These are phyloP conservation scores for Thinopyrum elongatum DNA, from an alignment of 176 grass and related monocot species.

Conservation along the genomic window DNA sequence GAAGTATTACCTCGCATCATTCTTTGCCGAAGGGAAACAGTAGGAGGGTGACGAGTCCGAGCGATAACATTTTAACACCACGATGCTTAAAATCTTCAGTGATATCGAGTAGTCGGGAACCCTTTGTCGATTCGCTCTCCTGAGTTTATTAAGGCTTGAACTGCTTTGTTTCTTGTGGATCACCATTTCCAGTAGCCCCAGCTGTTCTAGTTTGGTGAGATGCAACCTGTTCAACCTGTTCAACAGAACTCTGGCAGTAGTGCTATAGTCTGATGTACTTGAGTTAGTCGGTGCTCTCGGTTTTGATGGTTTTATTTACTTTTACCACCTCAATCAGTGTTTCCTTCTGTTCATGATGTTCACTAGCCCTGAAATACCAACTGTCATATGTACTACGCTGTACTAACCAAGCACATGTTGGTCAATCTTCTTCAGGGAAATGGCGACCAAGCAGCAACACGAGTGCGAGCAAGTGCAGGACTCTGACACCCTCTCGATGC, in stretches of 20 bases:
- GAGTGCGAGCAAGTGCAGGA: constrained; percentile 46
- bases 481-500: constrained; percentile 50
- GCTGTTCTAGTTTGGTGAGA: background rate
- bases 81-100: background rate
- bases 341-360: background rate
- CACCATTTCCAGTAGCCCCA: background rate
- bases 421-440: constrained; percentile 44
- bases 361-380: background rate
- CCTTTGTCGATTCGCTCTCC: background rate
- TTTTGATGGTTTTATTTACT: background rate
- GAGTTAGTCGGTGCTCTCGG: background rate
- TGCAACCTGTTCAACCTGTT: no score
- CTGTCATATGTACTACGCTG: background rate
- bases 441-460: constrained; percentile 47
- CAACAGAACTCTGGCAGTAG: no score
- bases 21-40: background rate
- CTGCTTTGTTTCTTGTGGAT: background rate
- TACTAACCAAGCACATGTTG: background rate
- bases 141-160: background rate
- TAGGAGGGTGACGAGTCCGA: background rate
- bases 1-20: background rate
- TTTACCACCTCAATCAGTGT: background rate
- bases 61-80: background rate
- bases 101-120: background rate
- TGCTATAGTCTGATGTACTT: no score